Conservation (phyloP, 1,139 yeast species). For the Magnusiomyces magnusii region DNA sequence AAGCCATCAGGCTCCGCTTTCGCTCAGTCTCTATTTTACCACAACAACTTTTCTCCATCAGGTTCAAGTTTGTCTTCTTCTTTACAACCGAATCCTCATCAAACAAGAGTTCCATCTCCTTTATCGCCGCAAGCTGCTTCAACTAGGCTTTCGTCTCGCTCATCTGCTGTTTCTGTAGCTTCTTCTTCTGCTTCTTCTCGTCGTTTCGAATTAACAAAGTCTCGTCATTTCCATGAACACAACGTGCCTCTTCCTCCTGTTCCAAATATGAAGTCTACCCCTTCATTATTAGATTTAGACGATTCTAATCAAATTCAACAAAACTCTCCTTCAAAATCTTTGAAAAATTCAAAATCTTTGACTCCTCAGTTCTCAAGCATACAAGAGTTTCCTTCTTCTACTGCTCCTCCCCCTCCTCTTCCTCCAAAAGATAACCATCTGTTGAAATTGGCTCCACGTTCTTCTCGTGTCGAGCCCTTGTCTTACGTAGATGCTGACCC, state of each 20-base stretch:
- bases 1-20: neutral
- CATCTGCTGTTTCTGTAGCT: neutral
- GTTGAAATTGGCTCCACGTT: neutral
- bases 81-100: neutral
- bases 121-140: neutral
- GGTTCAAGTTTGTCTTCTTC: neutral
- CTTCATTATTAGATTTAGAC: neutral
- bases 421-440: constrained; percentile 1
- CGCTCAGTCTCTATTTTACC: constrained; percentile 2
- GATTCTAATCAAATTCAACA: too few species aligned
- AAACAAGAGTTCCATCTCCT: neutral
- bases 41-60: neutral
- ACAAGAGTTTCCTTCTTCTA: neutral
- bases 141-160: neutral
- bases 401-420: neutral
- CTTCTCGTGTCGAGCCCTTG: constrained; percentile 2
- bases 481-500: neutral
- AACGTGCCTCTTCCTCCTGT: constrained; percentile 5
- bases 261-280: neutral
- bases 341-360: too few species aligned
- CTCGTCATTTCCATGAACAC: constrained; percentile 1
- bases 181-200: neutral
- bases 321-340: too few species aligned
- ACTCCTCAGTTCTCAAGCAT: neutral
- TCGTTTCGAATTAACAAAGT: neutral